Conservation (phyloP, 805 yeast species). For the Lipomyces yamanashiensis region DNA sequence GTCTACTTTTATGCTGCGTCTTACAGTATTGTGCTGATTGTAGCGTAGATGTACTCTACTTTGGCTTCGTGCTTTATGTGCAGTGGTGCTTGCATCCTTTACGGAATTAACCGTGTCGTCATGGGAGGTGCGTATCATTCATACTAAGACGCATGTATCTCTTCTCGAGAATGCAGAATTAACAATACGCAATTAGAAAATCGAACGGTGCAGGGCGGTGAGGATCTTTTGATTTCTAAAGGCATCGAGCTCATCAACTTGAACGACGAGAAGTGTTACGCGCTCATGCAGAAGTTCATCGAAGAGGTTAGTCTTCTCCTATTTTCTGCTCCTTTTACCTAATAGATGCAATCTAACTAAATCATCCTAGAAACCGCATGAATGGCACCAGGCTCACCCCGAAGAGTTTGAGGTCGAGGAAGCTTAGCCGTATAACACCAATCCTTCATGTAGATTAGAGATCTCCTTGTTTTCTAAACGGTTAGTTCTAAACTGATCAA, state of each 20-base stretch:
- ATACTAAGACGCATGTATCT: background rate
- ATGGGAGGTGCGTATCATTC: slow-evolving; percentile 54
- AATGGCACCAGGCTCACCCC: slow-evolving; percentile 38
- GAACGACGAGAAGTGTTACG: slow-evolving; percentile 48
- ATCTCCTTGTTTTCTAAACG: background rate
- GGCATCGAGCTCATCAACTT: slow-evolving; percentile 58
- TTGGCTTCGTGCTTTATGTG: slow-evolving; percentile 96
- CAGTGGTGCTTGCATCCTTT: slow-evolving; percentile 87
- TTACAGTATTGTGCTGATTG: background rate
- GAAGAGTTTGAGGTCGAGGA: slow-evolving; percentile 33
- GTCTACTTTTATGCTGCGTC: background rate
- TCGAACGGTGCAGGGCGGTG: slow-evolving; percentile 80
- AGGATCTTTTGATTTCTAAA: slow-evolving; percentile 64
- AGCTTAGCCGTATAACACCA: background rate
- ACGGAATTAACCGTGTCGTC: slow-evolving; percentile 85
- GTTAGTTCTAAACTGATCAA: no score
- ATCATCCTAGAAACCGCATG: slow-evolving; percentile 30
- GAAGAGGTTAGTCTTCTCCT: slow-evolving; percentile 49
- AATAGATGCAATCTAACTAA: background rate
- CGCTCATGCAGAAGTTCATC: slow-evolving; percentile 78
- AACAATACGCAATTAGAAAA: slow-evolving; percentile 58
- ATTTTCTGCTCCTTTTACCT: background rate
- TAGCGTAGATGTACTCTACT: slow-evolving; percentile 74
- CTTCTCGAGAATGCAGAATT: background rate
- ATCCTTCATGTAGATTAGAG: background rate